Conservation (phyloP, 2,329 filamentous ascomycete genomes). For the Leptographium lundbergii region DNA sequence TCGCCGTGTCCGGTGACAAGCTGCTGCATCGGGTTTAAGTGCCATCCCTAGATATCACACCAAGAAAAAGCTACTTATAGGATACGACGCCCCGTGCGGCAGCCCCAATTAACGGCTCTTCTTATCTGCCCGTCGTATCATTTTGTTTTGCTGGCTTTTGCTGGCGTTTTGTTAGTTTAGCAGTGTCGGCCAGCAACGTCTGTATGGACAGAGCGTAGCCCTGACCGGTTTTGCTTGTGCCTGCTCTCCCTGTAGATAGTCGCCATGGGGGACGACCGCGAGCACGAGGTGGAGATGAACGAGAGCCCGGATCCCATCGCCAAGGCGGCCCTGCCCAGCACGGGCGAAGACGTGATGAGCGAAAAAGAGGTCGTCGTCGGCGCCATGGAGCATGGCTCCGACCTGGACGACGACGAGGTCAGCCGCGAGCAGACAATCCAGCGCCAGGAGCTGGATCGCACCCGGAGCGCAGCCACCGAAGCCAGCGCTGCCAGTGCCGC, state of each 20-base stretch:
- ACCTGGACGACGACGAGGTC: neutral
- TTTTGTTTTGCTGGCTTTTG: neutral
- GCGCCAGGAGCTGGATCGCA: conserved; percentile 24
- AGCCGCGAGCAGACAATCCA: neutral
- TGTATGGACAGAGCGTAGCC: neutral
- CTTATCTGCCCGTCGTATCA: neutral
- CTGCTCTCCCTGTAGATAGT: neutral
- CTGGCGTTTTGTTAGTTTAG: no score
- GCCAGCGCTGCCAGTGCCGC: conserved; percentile 31
- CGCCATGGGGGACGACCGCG: conserved; percentile 4
- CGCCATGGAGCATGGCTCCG: conserved; percentile 22
- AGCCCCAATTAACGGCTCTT: neutral
- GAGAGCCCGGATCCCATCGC: conserved; percentile 11
- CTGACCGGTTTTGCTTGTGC: neutral
- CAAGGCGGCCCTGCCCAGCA: conserved; percentile 1
- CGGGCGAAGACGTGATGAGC: conserved; percentile 10
- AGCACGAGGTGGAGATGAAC: conserved; percentile 10
- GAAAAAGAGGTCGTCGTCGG: conserved; percentile 10
- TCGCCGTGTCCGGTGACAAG: neutral
- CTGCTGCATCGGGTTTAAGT: neutral
- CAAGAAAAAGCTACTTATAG: neutral
- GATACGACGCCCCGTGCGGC: neutral
- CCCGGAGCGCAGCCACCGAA: conserved; percentile 41
- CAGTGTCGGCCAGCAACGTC: no score
- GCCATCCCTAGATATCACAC: neutral